Evolutionary conservation across 805 yeast species (phyloP).

Genomic region (Pichia exigua): DNA sequence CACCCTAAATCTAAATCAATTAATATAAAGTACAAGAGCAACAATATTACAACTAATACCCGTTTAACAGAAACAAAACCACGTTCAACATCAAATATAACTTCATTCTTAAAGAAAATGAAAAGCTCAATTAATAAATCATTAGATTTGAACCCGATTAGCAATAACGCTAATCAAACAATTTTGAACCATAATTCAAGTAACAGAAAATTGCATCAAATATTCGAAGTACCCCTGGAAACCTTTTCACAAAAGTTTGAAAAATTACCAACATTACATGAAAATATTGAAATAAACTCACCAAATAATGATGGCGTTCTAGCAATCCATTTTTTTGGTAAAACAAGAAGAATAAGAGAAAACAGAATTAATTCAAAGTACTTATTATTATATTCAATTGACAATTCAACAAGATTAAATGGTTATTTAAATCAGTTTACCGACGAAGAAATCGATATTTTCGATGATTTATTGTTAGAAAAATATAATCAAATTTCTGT

Average conservation of each 20-base stretch:
- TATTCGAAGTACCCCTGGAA: conserved; percentile 7
- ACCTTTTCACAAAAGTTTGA: conserved; percentile 8
- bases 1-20: neutral
- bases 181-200: neutral
- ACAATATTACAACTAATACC: neutral
- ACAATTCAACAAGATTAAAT: conserved; percentile 30
- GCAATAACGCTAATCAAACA: neutral
- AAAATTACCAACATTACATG: neutral
- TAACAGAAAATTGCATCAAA: neutral
- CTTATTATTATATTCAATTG: conserved; percentile 42
- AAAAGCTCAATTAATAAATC: neutral
- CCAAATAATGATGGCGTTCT: neutral
- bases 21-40: neutral
- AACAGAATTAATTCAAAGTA: conserved; percentile 42
- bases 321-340: conserved; percentile 7
- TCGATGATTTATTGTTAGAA: conserved; percentile 15
- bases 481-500: neutral
- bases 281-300: neutral
- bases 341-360: conserved; percentile 30
- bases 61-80: neutral
- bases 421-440: conserved; percentile 28
- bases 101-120: neutral
- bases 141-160: neutral
- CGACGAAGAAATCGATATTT: conserved; percentile 30
- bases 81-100: neutral